Evolutionary conservation across 768 basidiomycete genomes (phyloP).

Genomic region (Coprinopsis marcescibilis): DNA sequence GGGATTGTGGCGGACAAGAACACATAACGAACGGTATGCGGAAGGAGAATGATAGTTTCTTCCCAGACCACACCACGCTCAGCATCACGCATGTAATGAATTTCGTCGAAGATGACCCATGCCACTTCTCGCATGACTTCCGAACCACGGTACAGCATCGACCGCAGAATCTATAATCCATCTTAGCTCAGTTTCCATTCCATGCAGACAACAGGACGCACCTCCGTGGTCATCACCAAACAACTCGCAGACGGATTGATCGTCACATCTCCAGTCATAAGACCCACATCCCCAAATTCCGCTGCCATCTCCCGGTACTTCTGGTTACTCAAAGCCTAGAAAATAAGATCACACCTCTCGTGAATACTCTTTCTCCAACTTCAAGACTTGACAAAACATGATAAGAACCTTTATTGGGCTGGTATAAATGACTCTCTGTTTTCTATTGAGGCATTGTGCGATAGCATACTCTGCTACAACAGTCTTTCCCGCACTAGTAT

Average conservation of each 20-base stretch:
- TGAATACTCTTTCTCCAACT: conserved; percentile 9
- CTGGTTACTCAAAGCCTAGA: conserved; percentile 94
- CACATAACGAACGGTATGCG: conserved; percentile 93
- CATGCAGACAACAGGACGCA: conserved; percentile 27
- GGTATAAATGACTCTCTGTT: conserved; percentile 97
- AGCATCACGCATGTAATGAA: conserved; percentile 99
- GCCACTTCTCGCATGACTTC: conserved; percentile 99
- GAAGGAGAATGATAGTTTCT: conserved; percentile 95
- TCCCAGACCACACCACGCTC: conserved; percentile 99
- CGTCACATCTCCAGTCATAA: conserved; percentile 99
- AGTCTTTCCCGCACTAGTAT: conserved; percentile 98
- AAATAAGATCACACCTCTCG: conserved; percentile 2
- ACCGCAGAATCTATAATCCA: conserved; percentile 77
- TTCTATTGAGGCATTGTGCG: conserved; percentile 88
- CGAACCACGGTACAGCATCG: conserved; percentile 97
- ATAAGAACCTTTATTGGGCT: conserved; percentile 94
- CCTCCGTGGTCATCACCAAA: conserved; percentile 99
- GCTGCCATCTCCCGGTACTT: conserved; percentile 98
- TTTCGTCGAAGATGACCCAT: conserved; percentile 99
- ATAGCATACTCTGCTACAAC: conserved; percentile 99
- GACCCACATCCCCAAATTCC: conserved; percentile 95
- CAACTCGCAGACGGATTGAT: conserved; percentile 97
- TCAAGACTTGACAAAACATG: conserved; percentile 1
- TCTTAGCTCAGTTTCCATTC: background rate
- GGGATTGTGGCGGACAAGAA: conserved; percentile 99